Evolutionary conservation across 306 rosid species (phyloP).

Genomic region (Prunus dulcis): DNA sequence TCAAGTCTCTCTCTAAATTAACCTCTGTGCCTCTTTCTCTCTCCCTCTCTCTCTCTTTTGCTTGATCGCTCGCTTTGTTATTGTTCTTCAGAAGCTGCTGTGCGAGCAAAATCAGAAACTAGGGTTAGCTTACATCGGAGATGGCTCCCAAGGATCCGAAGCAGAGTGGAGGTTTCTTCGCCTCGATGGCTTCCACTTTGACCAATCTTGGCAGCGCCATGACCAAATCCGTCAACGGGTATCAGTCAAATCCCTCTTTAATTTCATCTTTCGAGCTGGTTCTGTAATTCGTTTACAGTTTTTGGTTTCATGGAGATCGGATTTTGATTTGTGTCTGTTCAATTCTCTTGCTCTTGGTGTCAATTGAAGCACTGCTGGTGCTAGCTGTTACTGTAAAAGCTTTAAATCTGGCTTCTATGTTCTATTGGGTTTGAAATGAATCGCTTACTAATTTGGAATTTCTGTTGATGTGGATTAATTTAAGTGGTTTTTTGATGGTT

Average conservation of each 20-base stretch:
- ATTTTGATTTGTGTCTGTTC: neutral
- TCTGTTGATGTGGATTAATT: neutral
- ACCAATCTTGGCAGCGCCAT: constrained; percentile 54
- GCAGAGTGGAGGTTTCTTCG: constrained; percentile 57
- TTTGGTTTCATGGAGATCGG: neutral
- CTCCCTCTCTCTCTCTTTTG: neutral
- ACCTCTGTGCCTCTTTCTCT: neutral
- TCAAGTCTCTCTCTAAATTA: neutral
- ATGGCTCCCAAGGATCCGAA: constrained; percentile 72
- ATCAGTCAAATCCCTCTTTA: neutral
- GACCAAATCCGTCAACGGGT: constrained; percentile 81
- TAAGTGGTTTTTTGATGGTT: neutral
- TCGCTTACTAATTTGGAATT: neutral
- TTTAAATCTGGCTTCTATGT: neutral
- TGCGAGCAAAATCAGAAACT: neutral
- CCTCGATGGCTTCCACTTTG: constrained; percentile 65
- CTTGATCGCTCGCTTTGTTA: neutral
- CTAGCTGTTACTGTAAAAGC: neutral
- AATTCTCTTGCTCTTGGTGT: neutral
- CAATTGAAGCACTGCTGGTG: neutral
- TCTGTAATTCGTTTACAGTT: neutral
- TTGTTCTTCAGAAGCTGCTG: neutral
- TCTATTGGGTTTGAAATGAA: neutral
- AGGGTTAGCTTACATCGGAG: constrained; percentile 16
- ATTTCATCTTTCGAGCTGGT: neutral